phyloP scores from a whole-genome alignment of 805 yeast genomes.

The Myxozyma neotropica region DNA sequence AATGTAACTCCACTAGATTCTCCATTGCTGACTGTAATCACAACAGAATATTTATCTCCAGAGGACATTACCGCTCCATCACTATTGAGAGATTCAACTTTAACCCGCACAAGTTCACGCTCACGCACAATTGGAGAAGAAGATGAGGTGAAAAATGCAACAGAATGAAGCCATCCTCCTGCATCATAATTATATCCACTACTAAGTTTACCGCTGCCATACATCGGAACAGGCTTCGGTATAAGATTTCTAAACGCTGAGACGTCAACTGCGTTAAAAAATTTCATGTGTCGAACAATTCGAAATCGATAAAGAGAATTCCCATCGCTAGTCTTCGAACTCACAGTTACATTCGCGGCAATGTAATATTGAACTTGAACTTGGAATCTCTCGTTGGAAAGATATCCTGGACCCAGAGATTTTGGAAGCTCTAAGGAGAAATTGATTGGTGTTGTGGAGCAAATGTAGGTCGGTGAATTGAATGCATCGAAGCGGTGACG shows the following conservation, averaged over 20 bases:
- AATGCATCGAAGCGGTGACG: too few relatives aligned
- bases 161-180: not conserved
- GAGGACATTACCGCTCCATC: not conserved
- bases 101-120: slow-evolving; percentile 12
- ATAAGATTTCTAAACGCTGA: not conserved
- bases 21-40: slow-evolving; percentile 1
- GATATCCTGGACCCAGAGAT: not conserved
- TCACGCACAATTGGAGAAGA: not conserved
- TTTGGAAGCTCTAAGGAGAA: not conserved
- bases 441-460: not conserved
- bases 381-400: not conserved
- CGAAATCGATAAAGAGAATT: not conserved
- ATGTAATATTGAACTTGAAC: not conserved
- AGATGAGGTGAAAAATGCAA: not conserved
- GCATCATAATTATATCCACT: not conserved
- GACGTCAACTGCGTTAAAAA: slow-evolving; percentile 7
- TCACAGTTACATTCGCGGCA: not conserved
- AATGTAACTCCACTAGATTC: slow-evolving; percentile 4
- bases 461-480: too few relatives aligned
- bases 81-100: slow-evolving; percentile 4
- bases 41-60: not conserved
- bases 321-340: not conserved
- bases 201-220: not conserved
- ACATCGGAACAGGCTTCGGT: not conserved
- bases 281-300: slow-evolving; percentile 2